Evolutionary conservation across 176 grass and related monocot species (phyloP).

Genomic region (Oryza glaberrima): DNA sequence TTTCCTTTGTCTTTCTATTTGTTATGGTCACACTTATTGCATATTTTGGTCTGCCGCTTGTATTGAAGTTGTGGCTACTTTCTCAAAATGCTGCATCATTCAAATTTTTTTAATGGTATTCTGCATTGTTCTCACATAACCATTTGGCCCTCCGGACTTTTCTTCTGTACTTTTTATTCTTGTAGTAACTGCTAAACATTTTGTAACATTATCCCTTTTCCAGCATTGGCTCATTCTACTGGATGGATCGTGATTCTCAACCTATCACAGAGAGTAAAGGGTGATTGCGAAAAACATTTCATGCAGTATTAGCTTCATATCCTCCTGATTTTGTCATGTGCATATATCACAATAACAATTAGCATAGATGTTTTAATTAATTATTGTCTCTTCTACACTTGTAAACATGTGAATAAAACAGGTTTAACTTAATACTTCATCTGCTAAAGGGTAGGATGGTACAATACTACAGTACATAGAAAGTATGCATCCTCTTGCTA

Average conservation of each 20-base stretch:
- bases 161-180: conserved; percentile 31
- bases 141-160: not conserved
- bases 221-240: conserved; percentile 88
- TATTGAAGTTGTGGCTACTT: conserved; percentile 18
- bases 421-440: not conserved
- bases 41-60: not conserved
- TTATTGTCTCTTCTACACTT: conserved; percentile 28
- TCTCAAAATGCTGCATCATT: not conserved
- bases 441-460: not conserved
- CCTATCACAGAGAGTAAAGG: conserved; percentile 48
- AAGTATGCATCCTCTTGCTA: not conserved
- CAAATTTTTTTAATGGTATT: conserved; percentile 1
- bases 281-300: conserved; percentile 44
- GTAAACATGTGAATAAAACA: conserved; percentile 24
- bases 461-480: not conserved
- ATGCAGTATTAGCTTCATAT: conserved; percentile 16
- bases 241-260: conserved; percentile 76
- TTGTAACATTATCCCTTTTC: conserved; percentile 35
- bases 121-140: not conserved
- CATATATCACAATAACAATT: conserved; percentile 10
- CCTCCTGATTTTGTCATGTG: conserved; percentile 20
- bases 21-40: not conserved
- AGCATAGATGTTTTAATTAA: conserved; percentile 25
- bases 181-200: conserved; percentile 11
- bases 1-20: not conserved